Base-by-base conservation (phyloP, 2,329 filamentous ascomycete genomes). In the Metarhizium brunneum region DNA sequence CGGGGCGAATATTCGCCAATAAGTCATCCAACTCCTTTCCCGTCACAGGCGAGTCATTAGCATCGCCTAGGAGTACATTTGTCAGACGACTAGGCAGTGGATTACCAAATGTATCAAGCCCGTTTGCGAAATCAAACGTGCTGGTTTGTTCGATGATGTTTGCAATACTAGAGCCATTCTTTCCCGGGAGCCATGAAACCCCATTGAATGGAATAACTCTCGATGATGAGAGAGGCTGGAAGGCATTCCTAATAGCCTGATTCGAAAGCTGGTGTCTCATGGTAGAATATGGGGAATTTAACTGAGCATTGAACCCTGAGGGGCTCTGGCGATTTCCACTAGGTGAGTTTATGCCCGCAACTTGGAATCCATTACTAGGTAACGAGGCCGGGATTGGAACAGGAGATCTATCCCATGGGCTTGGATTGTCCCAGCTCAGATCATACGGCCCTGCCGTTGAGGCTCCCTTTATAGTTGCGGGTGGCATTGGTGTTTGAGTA, bases 1-100 rank as follows among this genome's bases (percentile, higher is more conserved):
- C 88, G 0, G 87, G 85, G 25, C 84, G 78, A 59, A 92, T 91
- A 58, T 89, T 90, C 48, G 84, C 77, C 11, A 92, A 72, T 4
- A 92, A 71, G 30, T 84, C 77, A 59, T 87, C 81, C 55, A 92
- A 81, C 63, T 91, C 86, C 57, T 87, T 78, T n/a, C 79, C 68
- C 2, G 69, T 73, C 53, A 74, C 67, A 38, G 67, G 63, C 10
- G 73, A 66, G 55, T 75, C 71, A 6, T 74, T 66, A 18, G 67
- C 65, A 18, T 65, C 64, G 54, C 72, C 69, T 29, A 71, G 60
- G 32, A 75, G 50, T 45, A 68, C 68, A 52, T 64, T 61, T n/a
- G 60, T 56, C 7, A 76, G 51, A 6, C 68, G 64, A 3, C 65
- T 56, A 6, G 66, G 59, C 6, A 78, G 61, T 0, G 72, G 63